Evolutionary conservation across 345 rosid species (phyloP).

Genomic region (Dovyalis caffra): DNA sequence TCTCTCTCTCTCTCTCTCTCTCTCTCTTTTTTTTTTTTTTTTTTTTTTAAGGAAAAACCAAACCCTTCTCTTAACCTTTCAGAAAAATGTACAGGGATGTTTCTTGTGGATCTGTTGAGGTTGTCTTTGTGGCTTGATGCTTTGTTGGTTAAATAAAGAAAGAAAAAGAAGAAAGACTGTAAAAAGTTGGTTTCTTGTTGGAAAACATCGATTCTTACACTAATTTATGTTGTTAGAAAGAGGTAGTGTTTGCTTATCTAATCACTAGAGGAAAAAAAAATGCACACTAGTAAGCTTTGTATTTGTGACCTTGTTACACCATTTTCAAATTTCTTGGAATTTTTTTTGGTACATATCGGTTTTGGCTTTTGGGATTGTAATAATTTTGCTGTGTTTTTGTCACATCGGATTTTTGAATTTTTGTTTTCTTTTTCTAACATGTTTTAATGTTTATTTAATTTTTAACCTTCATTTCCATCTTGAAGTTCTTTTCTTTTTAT

Average conservation of each 20-base stretch:
- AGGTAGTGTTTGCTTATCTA: background rate
- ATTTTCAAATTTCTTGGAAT: background rate
- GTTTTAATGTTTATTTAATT: background rate
- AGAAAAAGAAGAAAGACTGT: background rate
- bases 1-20: background rate
- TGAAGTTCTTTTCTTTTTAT: background rate
- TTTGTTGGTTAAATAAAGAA: background rate
- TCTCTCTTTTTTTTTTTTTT: too few species aligned
- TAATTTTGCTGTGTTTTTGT: background rate
- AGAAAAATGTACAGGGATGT: background rate
- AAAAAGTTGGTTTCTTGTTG: background rate
- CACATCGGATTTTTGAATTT: background rate
- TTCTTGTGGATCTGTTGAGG: background rate
- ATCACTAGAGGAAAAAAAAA: background rate
- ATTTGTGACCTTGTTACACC: background rate
- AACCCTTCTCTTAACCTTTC: background rate
- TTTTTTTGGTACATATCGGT: background rate
- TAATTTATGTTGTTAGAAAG: background rate
- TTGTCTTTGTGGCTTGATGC: background rate
- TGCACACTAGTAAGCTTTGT: background rate
- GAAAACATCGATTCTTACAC: background rate
- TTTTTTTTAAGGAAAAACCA: background rate
- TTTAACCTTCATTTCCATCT: slow-evolving; percentile 1
- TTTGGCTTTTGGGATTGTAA: background rate
- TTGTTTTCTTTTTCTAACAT: background rate